Evolutionary conservation across 176 grass and related monocot genomes (phyloP).

Genomic region (Tillandsia fasciculata): DNA sequence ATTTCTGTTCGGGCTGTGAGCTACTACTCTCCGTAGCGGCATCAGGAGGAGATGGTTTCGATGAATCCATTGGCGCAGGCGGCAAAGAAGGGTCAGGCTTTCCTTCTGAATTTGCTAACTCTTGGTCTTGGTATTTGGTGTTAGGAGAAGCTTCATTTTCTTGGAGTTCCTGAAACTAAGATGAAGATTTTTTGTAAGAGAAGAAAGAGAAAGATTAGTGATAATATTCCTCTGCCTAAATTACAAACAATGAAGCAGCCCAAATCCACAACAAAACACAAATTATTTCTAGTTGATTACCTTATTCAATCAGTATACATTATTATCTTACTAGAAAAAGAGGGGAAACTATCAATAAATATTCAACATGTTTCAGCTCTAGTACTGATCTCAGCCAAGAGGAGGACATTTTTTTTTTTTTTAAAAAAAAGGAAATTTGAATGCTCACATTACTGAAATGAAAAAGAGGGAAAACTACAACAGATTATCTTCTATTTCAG

Average conservation of each 20-base stretch:
- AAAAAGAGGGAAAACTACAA: no score
- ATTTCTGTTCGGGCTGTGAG: constrained; percentile 3
- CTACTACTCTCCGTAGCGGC: neutral
- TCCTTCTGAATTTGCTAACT: constrained; percentile 13
- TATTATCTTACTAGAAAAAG: no score
- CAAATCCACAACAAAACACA: neutral
- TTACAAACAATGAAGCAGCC: neutral
- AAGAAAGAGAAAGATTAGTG: neutral
- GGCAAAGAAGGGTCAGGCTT: constrained; percentile 1
- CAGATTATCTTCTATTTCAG: no score
- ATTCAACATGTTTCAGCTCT: no score
- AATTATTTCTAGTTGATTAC: neutral
- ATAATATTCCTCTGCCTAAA: neutral
- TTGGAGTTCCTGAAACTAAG: constrained; percentile 15
- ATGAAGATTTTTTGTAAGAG: constrained; percentile 1
- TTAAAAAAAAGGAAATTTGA: no score
- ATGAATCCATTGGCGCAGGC: constrained; percentile 1
- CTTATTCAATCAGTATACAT: no score
- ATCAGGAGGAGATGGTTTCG: neutral
- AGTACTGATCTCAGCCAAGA: no score
- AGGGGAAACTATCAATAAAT: no score
- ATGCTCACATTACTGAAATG: no score
- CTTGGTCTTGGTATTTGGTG: constrained; percentile 1
- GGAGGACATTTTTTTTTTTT: no score
- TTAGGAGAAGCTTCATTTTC: constrained; percentile 1